These are phyloP conservation scores for Flaveria sonorensis DNA, from an alignment of 129 eudicot species.

Conservation along the genomic window DNA sequence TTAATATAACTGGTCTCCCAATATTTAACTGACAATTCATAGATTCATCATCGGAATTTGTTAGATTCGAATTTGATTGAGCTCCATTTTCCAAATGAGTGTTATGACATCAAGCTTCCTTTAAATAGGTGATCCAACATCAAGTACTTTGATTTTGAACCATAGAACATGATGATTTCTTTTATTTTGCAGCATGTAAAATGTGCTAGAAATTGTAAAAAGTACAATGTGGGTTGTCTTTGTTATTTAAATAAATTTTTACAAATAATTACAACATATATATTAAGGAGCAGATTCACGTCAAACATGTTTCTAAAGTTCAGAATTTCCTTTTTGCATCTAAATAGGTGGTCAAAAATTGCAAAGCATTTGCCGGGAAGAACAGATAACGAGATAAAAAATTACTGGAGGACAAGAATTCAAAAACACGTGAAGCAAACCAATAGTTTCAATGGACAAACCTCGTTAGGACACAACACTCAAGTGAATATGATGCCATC, in stretches of 20 bases:
- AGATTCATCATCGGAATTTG: background rate
- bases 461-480: slow-evolving; percentile 19
- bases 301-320: background rate
- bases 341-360: slow-evolving; percentile 87
- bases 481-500: slow-evolving; percentile 25
- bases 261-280: background rate
- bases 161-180: slow-evolving; percentile 43
- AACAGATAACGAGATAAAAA: slow-evolving; percentile 92
- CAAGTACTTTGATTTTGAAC: slow-evolving; percentile 36
- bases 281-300: background rate
- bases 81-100: slow-evolving; percentile 9
- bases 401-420: slow-evolving; percentile 85
- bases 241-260: background rate
- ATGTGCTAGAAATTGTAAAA: slow-evolving; percentile 24
- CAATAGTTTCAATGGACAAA: slow-evolving; percentile 26
- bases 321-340: background rate
- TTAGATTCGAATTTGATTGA: background rate
- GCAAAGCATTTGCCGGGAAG: slow-evolving; percentile 89
- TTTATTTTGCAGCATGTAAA: slow-evolving; percentile 33
- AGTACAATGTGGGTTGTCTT: slow-evolving; percentile 6
- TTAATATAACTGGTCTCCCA: background rate
- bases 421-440: slow-evolving; percentile 71
- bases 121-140: slow-evolving; percentile 12
- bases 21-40: background rate
- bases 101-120: no score